Conservation (phyloP, 352 stramenopile species). For the Phytophthora agathidicida region DNA sequence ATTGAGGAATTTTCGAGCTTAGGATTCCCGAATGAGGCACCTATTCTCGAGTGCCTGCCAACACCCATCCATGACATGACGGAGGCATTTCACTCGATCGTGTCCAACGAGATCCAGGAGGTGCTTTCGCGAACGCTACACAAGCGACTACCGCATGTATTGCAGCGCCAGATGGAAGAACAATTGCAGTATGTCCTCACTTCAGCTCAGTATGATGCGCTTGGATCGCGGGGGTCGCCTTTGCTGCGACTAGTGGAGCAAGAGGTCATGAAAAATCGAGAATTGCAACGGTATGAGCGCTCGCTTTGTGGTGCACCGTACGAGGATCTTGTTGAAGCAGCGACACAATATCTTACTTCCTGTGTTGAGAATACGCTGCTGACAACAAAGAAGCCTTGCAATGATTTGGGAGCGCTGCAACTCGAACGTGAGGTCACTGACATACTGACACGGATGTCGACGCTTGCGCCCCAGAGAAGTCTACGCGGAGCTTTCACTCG, state of each 20-base stretch:
- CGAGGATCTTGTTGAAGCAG: conserved; percentile 67
- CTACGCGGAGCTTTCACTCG: conserved; percentile 71
- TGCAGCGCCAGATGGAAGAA: conserved; percentile 55
- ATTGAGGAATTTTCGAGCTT: conserved; percentile 55
- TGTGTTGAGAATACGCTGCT: conserved; percentile 67
- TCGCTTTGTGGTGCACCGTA: conserved; percentile 66
- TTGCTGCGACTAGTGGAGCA: conserved; percentile 68
- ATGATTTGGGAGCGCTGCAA: conserved; percentile 82
- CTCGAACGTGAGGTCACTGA: conserved; percentile 77
- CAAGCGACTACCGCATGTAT: conserved; percentile 48
- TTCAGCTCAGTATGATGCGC: conserved; percentile 66
- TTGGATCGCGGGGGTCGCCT: conserved; percentile 63
- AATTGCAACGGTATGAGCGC: conserved; percentile 65
- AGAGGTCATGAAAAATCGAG: conserved; percentile 72
- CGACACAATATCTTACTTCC: conserved; percentile 61
- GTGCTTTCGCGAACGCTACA: conserved; percentile 56
- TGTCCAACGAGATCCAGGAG: conserved; percentile 73
- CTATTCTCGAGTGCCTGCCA: conserved; percentile 75
- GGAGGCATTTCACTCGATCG: conserved; percentile 73
- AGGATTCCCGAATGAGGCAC: conserved; percentile 57
- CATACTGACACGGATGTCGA: conserved; percentile 57
- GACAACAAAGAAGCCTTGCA: conserved; percentile 63
- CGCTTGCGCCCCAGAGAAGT: conserved; percentile 61
- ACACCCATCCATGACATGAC: conserved; percentile 75
- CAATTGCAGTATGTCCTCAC: conserved; percentile 73